Base-by-base conservation (phyloP, 1,284 basidiomycete genomes). In the Sporisorium reilianum region DNA sequence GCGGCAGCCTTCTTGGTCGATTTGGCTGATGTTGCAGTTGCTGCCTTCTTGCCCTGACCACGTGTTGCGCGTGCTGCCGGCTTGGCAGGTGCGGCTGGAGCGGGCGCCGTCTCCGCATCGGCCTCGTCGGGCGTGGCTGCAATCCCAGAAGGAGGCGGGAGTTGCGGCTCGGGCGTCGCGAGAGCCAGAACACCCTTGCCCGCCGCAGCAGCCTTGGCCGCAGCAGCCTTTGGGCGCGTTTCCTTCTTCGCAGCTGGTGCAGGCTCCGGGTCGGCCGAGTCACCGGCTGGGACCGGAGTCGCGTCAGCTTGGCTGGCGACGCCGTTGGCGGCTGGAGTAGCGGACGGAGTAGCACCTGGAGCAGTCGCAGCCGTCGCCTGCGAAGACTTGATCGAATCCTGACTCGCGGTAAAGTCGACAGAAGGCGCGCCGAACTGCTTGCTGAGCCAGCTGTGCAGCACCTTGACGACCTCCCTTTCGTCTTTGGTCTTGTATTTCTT, bases 61-160 rank as follows among this genome's bases (percentile, higher is more conserved):
- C 58, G 54, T 11, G 64, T 9, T 6, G 40, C 45, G 28, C 40
- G 54, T 20, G 46, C 41, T 12, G 56, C 40, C 2, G 55, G 25
- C 49, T 68, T 59, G n/a, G 58, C 41, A 8, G 54, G 50, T 9
- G 64, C 40, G 18, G 38, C 46, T 18, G 53, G 14, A 18, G 14
- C 44, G 16, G 53, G 28, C 8, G 16, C 12, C 44, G 53, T 20
- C 12, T 32, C 45, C 18, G 38, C 25, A 30, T 44, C 41, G 0
- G 23, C n/a, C n/a, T n/a, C 14, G 53, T 18, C n/a, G 12, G 57
- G 23, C 14, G 48, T 36, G 6, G 38, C 51, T 28, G 57, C 68
- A 7, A 63, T 36, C 4, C 66, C 70, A 36, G 70, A 73, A 26
- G 64, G 66, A 20, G 63, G 63, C 2, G 66, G 66, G 5, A 69